Conservation (phyloP, 164 flowering plant genomes). For the Aristolochia contorta region DNA sequence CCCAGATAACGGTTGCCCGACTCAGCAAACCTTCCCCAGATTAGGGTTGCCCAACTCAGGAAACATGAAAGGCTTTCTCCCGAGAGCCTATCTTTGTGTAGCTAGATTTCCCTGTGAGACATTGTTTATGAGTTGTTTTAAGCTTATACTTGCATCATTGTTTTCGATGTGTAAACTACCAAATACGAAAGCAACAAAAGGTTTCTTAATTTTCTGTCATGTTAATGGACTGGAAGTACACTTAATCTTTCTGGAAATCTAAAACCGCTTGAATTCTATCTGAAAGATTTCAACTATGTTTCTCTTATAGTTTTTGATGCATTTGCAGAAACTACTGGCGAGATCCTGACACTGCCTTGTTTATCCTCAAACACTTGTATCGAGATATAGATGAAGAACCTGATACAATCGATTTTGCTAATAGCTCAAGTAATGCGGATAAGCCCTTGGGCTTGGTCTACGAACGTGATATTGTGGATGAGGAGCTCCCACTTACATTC, state of each 20-base stretch:
- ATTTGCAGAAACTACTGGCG: slow-evolving; percentile 86
- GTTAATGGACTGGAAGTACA: too few relatives aligned
- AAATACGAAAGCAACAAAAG: background rate
- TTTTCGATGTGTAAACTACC: background rate
- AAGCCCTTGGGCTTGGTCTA: slow-evolving; percentile 26
- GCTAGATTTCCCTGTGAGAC: too few relatives aligned
- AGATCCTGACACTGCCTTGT: slow-evolving; percentile 86
- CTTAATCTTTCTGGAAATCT: too few relatives aligned
- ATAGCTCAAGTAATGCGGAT: slow-evolving; percentile 14
- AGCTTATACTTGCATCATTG: background rate
- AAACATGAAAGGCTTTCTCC: too few relatives aligned
- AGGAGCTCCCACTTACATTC: slow-evolving; percentile 76
- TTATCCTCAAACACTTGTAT: slow-evolving; percentile 78
- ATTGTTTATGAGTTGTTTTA: too few relatives aligned
- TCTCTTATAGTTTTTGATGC: background rate
- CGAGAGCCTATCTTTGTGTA: too few relatives aligned
- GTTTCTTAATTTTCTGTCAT: too few relatives aligned
- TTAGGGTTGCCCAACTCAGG: too few relatives aligned
- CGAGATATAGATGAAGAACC: slow-evolving; percentile 75
- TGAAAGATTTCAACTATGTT: too few relatives aligned
- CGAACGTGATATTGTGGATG: slow-evolving; percentile 37
- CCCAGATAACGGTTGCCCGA: too few relatives aligned
- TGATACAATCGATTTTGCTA: slow-evolving; percentile 14
- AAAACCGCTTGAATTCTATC: too few relatives aligned
- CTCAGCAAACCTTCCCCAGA: too few relatives aligned